Conservation (phyloP, 768 basidiomycete genomes). For the Rhizopogon salebrosus region DNA sequence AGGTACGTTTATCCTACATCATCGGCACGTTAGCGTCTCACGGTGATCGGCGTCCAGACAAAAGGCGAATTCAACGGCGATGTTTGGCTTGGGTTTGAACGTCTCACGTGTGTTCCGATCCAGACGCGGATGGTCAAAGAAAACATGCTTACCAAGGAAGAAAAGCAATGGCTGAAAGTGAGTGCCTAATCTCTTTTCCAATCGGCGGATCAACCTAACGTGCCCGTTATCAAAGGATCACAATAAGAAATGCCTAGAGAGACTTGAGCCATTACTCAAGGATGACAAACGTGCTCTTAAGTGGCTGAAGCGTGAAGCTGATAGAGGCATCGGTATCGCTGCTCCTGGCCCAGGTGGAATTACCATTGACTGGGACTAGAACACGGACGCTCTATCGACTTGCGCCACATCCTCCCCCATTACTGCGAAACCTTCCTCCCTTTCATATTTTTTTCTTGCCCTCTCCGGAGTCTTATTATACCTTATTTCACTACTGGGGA, state of each 20-base stretch:
- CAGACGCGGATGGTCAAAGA: conserved; percentile 87
- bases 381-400: background rate
- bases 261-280: conserved; percentile 59
- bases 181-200: conserved; percentile 15
- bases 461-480: conserved; percentile 16
- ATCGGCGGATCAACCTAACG: background rate
- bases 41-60: conserved; percentile 41
- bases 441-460: background rate
- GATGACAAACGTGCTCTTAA: conserved; percentile 77
- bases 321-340: conserved; percentile 71
- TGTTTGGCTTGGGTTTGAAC: conserved; percentile 86
- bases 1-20: conserved; percentile 23
- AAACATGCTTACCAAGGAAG: conserved; percentile 76
- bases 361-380: conserved; percentile 73
- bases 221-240: conserved; percentile 52
- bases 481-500: conserved; percentile 21
- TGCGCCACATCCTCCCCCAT: conserved; percentile 5
- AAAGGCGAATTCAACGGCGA: conserved; percentile 66
- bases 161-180: conserved; percentile 83
- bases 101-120: conserved; percentile 91
- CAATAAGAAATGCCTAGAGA: conserved; percentile 66
- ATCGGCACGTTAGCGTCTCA: background rate
- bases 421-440: conserved; percentile 19
- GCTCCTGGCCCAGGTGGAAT: conserved; percentile 61
- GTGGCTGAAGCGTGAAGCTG: conserved; percentile 75